These are phyloP conservation scores for Nepenthes mirabilis DNA, from an alignment of 148 eudicot genomes.

Conservation along the genomic window DNA sequence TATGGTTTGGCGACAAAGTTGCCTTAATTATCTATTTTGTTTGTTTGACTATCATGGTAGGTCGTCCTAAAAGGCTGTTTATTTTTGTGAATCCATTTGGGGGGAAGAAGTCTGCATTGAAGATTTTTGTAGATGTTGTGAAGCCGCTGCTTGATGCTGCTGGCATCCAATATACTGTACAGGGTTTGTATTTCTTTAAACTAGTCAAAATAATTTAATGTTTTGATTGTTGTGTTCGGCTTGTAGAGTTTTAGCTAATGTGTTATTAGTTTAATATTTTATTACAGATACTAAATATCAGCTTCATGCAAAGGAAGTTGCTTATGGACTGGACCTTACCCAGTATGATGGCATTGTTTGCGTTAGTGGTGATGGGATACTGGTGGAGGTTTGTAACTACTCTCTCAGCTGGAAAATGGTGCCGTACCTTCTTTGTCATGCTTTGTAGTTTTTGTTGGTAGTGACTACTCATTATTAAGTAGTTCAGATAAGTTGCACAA, in stretches of 20 bases:
- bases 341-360: slow-evolving; percentile 85
- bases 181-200: slow-evolving; percentile 32
- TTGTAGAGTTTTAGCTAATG: neutral
- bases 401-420: neutral
- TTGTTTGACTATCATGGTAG: slow-evolving; percentile 20
- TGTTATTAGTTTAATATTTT: neutral
- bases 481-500: no score
- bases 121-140: slow-evolving; percentile 48
- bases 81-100: slow-evolving; percentile 85
- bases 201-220: neutral
- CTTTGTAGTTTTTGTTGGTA: no score
- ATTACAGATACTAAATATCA: slow-evolving; percentile 60
- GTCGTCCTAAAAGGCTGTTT: slow-evolving; percentile 67
- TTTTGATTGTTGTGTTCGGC: neutral
- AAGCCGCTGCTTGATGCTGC: slow-evolving; percentile 82
- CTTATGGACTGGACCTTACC: slow-evolving; percentile 46
- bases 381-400: slow-evolving; percentile 60
- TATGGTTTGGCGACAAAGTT: no score
- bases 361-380: slow-evolving; percentile 87
- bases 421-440: neutral
- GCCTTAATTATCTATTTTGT: neutral
- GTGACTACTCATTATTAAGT: neutral
- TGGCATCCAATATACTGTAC: slow-evolving; percentile 41
- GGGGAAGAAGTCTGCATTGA: slow-evolving; percentile 58
- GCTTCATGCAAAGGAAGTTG: slow-evolving; percentile 84